Base-by-base conservation (phyloP, 176 grass and related monocot genomes). In the Aegilops sharonensis region DNA sequence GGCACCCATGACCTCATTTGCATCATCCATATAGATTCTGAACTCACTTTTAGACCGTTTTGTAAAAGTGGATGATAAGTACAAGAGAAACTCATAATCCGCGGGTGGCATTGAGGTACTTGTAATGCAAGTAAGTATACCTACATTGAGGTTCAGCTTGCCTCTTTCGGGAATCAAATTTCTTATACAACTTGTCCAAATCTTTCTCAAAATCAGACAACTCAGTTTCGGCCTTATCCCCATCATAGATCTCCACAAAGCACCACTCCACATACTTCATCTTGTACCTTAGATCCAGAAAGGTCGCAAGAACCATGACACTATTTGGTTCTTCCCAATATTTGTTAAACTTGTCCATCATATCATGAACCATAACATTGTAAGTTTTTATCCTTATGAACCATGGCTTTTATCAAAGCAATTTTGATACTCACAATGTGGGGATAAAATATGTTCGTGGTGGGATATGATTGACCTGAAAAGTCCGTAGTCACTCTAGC, bases 241-340 rank as follows among this genome's bases (percentile, higher is more conserved):
- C 24, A 13, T 64, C 12, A 59, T 71, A 83, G 1, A 83, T 14
- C 1, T 83, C 0, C 3, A 3, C 4, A 57, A 72, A 83, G 42
- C 40, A 31, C 39, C 25, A 81, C n/a, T 64, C 24, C 25, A 27
- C 25, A 64, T 64, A 48, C 20, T 5, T 10, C 37, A 81, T 64
- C 25, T 50, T 67, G 39, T 21, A 81, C 5, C 78, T 81, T 12
- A 40, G 78, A 17, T 48, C 62, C 6, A 67, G 40, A 2, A 81
- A 11, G 2, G 62, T 81, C 11, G 40, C 62, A 81, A 81, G 62
- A 10, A 81, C 25, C 78, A 81, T 81, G 4, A 81, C 62, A 64
- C 23, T 6, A 1, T 13, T 64, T 4, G 61, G 61, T 78, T 61
- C 31, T 36, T 61, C 9, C 45, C 42, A 50, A 75, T 23, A 48